Percentiles rank a stretch among this genome's conserved stretches.
Evolutionary conservation across 306 rosid genomes (phyloP).

Genomic region (Cyclanthera cordifolia): DNA sequence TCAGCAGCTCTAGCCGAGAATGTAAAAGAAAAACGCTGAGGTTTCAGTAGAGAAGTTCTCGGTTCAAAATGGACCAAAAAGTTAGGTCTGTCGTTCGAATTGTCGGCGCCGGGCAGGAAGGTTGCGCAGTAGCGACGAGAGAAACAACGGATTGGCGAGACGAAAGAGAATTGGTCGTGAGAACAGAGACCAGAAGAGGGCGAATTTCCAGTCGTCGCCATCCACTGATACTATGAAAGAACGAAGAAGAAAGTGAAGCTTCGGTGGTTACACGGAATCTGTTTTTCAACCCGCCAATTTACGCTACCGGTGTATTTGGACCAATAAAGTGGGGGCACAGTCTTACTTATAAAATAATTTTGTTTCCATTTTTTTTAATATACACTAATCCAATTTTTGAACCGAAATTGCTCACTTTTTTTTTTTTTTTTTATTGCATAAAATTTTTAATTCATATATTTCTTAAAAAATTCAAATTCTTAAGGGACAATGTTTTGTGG

Average conservation of each 20-base stretch:
- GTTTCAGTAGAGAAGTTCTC: constrained; percentile 5
- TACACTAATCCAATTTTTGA: no score
- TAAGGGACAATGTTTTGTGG: no score
- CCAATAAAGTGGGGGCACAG: no score
- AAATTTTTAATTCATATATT: no score
- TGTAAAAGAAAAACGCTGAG: constrained; percentile 6
- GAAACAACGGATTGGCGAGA: constrained; percentile 17
- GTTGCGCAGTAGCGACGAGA: constrained; percentile 1
- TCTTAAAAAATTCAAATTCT: no score
- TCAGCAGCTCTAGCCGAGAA: constrained; percentile 49
- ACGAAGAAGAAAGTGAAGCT: background rate
- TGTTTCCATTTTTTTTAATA: no score
- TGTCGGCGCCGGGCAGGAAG: background rate
- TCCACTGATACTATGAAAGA: constrained; percentile 1
- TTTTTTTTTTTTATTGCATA: no score
- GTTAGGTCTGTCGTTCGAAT: background rate
- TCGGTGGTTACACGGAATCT: background rate
- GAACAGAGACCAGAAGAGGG: constrained; percentile 10
- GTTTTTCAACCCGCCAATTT: constrained; percentile 11
- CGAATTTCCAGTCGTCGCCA: constrained; percentile 18
- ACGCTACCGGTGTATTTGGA: constrained; percentile 4
- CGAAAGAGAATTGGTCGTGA: constrained; percentile 7
- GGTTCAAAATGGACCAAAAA: constrained; percentile 18
- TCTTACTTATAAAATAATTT: no score
- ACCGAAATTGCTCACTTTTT: no score